Evolutionary conservation across 768 basidiomycete genomes (phyloP).

Genomic region (Mycena maculata): DNA sequence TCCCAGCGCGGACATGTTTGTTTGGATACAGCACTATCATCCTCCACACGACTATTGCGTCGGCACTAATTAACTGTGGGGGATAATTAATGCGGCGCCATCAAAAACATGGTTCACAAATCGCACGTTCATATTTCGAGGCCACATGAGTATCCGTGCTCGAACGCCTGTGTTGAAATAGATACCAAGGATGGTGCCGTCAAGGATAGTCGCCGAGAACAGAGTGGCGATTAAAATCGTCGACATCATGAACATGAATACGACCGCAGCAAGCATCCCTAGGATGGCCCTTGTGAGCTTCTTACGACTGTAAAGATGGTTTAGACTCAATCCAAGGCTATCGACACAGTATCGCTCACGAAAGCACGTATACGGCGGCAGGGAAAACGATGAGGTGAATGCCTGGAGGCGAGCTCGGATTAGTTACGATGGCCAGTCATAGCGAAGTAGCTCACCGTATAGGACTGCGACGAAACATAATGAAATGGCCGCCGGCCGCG

Average conservation of each 20-base stretch:
- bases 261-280: slow-evolving; percentile 20
- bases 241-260: slow-evolving; percentile 22
- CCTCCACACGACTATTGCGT: slow-evolving; percentile 24
- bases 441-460: slow-evolving; percentile 10
- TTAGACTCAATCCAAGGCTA: not conserved
- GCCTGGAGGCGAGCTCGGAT: slow-evolving; percentile 8
- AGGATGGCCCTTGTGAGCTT: slow-evolving; percentile 11
- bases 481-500: slow-evolving; percentile 19
- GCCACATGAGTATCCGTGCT: slow-evolving; percentile 20
- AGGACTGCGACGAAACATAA: slow-evolving; percentile 16
- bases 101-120: not conserved
- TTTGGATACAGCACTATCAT: slow-evolving; percentile 24
- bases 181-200: slow-evolving; percentile 19
- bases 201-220: slow-evolving; percentile 21
- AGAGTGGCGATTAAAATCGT: slow-evolving; percentile 15
- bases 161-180: slow-evolving; percentile 10
- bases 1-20: slow-evolving; percentile 17
- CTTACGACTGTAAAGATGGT: slow-evolving; percentile 5
- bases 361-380: slow-evolving; percentile 8
- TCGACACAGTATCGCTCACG: not conserved
- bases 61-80: slow-evolving; percentile 13
- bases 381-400: slow-evolving; percentile 21
- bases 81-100: not conserved
- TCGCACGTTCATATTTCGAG: slow-evolving; percentile 23
- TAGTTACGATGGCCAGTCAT: not conserved